Base-by-base conservation (phyloP, 2,329 filamentous ascomycete species). In the Trichoderma semiorbis region DNA sequence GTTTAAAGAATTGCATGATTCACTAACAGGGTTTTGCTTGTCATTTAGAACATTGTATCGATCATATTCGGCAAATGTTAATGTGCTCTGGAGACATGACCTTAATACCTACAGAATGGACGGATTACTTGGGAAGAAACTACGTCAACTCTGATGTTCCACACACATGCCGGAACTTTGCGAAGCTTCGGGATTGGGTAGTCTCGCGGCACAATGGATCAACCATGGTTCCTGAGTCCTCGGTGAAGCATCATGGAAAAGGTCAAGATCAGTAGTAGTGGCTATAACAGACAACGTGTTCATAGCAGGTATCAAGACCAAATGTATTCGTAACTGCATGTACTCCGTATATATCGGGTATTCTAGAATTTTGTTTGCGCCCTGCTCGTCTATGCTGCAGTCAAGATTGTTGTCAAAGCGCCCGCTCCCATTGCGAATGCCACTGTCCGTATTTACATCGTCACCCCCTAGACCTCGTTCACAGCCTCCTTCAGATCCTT, bases 341-440 rank as follows among this genome's bases (percentile, higher is more conserved):
- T 69, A 47, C 53, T 50, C 55, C 18, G 65, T 69, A 62, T 69
- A 18, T 69, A 39, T 69, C 57, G 30, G 34, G 57, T 69, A 69
- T 69, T 69, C 67, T 69, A 69, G 57, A 69, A 50, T 62, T n/a
- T 62, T 28, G 39, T 43, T 62, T 69, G 55, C 55, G 18, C 66
- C 57, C 30, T 69, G 55, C 67, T 50, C 57, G 55, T 62, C 57
- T 62, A 69, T 61, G 57, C 67, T 57, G 26, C 57, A 16, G 24
- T 53, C 36, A 61, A 43, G 30, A 30, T 60, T n/a, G 34, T 47
- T n/a, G 34, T 36, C 39, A 53, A 26, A 68, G 53, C 36, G 43
- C 55, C 36, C 66, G 36, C 39, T 50, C 66, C n/a, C 28, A 28
- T 34, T 36, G 57, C 39, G 30, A 61, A 69, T 50, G 57, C 67